A percentile compares a stretch with the other conserved stretches of the same genome.
Conservation (phyloP, 2,329 filamentous ascomycete genomes). For the Botrytis squamosa region DNA sequence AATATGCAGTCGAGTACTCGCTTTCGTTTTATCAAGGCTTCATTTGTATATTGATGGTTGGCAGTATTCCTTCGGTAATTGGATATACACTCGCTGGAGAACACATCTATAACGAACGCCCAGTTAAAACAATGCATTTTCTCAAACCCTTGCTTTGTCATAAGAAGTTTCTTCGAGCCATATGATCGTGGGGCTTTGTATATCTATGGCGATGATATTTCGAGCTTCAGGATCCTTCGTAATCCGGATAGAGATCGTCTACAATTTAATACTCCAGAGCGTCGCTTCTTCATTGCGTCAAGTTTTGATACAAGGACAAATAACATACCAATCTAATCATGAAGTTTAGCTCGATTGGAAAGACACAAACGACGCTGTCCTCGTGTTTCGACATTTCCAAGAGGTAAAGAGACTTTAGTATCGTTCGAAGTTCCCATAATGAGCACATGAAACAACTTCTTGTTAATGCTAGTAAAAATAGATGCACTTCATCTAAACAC, state of each 20-base stretch:
- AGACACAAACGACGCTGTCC: neutral
- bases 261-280: neutral
- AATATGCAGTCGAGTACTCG: neutral
- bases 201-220: neutral
- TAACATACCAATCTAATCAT: neutral
- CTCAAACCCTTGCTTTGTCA: neutral
- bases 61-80: neutral
- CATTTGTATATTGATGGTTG: fast-evolving
- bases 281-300: no score
- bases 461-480: neutral
- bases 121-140: neutral
- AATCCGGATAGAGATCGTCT: neutral
- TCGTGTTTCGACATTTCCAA: fast-evolving
- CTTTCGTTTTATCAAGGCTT: neutral
- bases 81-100: neutral
- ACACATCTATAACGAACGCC: neutral
- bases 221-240: neutral
- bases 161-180: neutral
- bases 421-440: neutral
- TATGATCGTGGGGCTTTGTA: neutral
- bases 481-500: neutral
- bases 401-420: neutral
- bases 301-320: neutral
- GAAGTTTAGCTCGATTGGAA: neutral
- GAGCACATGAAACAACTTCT: neutral